These are phyloP conservation scores for Asterella californica DNA, from an alignment of 225 moss, liverwort and hornwort species.

Conservation along the genomic window DNA sequence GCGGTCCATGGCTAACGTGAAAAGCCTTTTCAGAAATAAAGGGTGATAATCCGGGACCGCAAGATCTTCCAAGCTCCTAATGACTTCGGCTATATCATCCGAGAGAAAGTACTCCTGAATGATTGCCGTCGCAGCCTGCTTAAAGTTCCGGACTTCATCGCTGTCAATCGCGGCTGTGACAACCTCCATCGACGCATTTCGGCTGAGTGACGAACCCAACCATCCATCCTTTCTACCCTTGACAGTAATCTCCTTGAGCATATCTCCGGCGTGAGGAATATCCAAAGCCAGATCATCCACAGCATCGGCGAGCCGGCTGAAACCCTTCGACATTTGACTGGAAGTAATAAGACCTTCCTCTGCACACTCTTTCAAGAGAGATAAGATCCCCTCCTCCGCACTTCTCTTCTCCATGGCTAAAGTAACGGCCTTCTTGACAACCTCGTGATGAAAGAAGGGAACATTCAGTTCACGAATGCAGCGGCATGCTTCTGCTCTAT, in stretches of 20 bases:
- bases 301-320: slow-evolving; percentile 73
- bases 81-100: slow-evolving; percentile 91
- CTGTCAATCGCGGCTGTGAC: slow-evolving; percentile 50
- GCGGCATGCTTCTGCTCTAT: slow-evolving; percentile 81
- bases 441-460: slow-evolving; percentile 94
- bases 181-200: slow-evolving; percentile 33
- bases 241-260: slow-evolving; percentile 55
- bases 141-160: slow-evolving; percentile 66
- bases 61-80: slow-evolving; percentile 91
- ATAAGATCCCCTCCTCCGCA: slow-evolving; percentile 63
- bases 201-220: slow-evolving; percentile 57
- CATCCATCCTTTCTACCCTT: slow-evolving; percentile 81
- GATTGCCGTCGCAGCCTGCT: slow-evolving; percentile 74
- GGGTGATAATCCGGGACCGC: slow-evolving; percentile 85
- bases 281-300: slow-evolving; percentile 89
- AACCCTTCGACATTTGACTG: slow-evolving; percentile 97
- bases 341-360: slow-evolving; percentile 95
- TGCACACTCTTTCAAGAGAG: slow-evolving; percentile 73
- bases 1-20: slow-evolving; percentile 92
- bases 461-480: slow-evolving; percentile 95
- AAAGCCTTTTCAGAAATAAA: slow-evolving; percentile 72
- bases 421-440: slow-evolving; percentile 90
- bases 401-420: slow-evolving; percentile 88
- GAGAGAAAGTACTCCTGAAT: slow-evolving; percentile 96
- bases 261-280: slow-evolving; percentile 78